Base-by-base conservation (phyloP, 2,329 filamentous ascomycete genomes). In the Pestalotiopsis sp. region DNA sequence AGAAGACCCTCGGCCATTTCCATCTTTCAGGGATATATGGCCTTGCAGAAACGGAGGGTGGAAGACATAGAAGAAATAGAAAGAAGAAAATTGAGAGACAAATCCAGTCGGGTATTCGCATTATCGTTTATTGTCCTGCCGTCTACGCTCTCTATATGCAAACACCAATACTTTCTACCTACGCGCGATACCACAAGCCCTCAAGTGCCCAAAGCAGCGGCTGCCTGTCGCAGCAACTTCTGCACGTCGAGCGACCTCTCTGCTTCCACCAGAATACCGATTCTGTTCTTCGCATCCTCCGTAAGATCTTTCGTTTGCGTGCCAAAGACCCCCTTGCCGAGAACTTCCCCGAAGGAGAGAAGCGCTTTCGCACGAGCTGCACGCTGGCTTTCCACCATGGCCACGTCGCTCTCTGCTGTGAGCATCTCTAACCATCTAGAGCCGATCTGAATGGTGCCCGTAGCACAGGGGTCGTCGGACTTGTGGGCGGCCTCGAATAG, bases 371-470 rank as follows among this genome's bases (percentile, higher is more conserved):
- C 83, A 49, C 87, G 79, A 69, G 78, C 78, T 25, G 82, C 72
- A 17, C 88, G 82, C 77, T 89, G 87, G 4, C 81, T 75, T 73
- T 90, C 87, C 0, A 84, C 84, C 0, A 87, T 85, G 0, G 81
- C 79, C 38, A 86, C 85, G 0, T 80, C 78, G 57, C 79, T 78
- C 11, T 84, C 82, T 3, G 84, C 73, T 38, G 87, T 84, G 7
- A 90, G 74, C 36, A 85, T 84, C 3, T 74, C 69, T 1, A 88
- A 79, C 75, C 86, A 87, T 12, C 76, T 75, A 17, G 80, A 71
- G 4, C 77, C 73, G 4, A 79, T 68, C 7, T 66, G 20, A 2
- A 63, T 69, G 1, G 69, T 69, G 2, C 74, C 75, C 0, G 68
- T 62, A 1, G 52, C 62, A 17, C 60, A 70, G 0, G 73, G 59